Evolutionary conservation across 441 rosid genomes (phyloP), one percentile per base, ranked within the genome.

Genomic region (Viola pubescens): DNA sequence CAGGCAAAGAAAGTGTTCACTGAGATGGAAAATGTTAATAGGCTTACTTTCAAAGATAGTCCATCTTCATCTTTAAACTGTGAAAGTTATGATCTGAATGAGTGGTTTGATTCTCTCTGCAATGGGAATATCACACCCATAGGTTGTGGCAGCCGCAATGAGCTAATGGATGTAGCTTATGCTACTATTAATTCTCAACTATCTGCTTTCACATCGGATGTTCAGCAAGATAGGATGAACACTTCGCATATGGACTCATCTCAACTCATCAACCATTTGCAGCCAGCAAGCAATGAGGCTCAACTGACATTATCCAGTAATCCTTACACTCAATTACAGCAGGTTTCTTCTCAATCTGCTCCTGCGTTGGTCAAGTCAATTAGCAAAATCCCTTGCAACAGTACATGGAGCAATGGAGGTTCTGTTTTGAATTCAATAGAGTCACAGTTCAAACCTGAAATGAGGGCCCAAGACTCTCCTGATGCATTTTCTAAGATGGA

Each of bases 101-200:
- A 75, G 40, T 62, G 77, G 74, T 85, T 84, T 70, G 81, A 80
- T 66, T 86, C 90, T 59, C 48, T 85, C 62, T 82, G 67, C 62
- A 56, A 58, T 8, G 71, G 64, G 59, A 77, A 72, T 74, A 75
- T 75, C 52, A 69, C 70, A 40, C 63, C 75, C 9, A 50, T 66
- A 59, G 74, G 46, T 62, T 74, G 79, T 45, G 73, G 75, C 58
- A 67, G 63, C 76, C 70, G 66, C 38, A 63, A 56, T 61, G 86
- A 83, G 63, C 81, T 79, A 61, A 54, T 61, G 56, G 76, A 76
- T 51, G 62, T 67, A 45, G 73, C 77, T 70, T 66, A 59, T 70
- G 64, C 78, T 49, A 61, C 76, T 26, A 62, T 58, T 51, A 70
- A 69, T 60, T 72, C 55, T 40, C 67, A 56, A 9, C 55, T 70